Percentiles rank a stretch among this genome's conserved stretches.
Conservation (phyloP, 306 rosid genomes). For the Cucurbita moschata region DNA sequence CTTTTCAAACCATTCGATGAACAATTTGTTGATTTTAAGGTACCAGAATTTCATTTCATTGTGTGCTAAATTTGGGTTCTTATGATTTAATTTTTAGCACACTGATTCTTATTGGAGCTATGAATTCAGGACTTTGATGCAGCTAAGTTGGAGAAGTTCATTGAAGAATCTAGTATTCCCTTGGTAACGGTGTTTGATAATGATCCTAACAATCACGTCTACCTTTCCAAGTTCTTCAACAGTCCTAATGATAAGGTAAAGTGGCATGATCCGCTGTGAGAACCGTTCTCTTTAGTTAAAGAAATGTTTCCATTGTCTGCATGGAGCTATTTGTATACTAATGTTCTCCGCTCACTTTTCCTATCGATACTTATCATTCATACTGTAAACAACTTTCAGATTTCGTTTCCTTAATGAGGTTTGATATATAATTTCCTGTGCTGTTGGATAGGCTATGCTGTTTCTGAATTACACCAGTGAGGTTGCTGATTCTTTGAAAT, state of each 20-base stretch:
- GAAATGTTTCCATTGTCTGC: neutral
- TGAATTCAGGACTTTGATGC: slow-evolving; percentile 49
- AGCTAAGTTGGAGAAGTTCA: slow-evolving; percentile 57
- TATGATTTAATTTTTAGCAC: neutral
- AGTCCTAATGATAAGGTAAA: slow-evolving; percentile 51
- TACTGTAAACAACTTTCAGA: neutral
- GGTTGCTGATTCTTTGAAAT: slow-evolving; percentile 43
- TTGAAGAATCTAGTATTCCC: slow-evolving; percentile 53
- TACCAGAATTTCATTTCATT: slow-evolving; percentile 7
- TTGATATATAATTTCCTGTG: slow-evolving; percentile 9
- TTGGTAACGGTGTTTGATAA: slow-evolving; percentile 47
- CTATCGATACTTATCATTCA: neutral
- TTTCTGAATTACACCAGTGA: slow-evolving; percentile 58
- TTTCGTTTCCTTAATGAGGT: neutral
- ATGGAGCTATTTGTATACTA: neutral
- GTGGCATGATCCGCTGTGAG: neutral
- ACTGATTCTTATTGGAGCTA: neutral
- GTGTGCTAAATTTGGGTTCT: neutral
- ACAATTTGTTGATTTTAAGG: slow-evolving; percentile 67
- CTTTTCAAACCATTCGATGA: slow-evolving; percentile 92
- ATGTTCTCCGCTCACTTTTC: neutral
- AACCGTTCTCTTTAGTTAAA: neutral
- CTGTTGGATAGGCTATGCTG: slow-evolving; percentile 63
- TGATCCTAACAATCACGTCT: slow-evolving; percentile 58
- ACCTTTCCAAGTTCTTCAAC: slow-evolving; percentile 53